Evolutionary conservation across 495 filamentous ascomycete genomes (phyloP).

Genomic region (Pseudotulostoma volvatum): DNA sequence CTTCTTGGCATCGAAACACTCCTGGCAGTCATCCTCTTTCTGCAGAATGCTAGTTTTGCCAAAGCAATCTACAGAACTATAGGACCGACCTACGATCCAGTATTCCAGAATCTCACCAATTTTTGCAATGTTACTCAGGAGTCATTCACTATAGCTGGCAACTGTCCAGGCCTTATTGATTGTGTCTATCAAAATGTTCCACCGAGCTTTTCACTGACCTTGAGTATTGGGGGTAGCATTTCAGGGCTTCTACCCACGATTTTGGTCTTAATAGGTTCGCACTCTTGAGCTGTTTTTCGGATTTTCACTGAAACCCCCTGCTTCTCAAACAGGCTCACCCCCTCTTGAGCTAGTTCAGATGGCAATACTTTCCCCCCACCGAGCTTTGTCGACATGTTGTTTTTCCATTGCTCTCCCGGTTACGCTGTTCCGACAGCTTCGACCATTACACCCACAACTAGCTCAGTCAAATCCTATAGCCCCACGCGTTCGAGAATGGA

Average conservation of each 20-base stretch:
- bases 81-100: neutral
- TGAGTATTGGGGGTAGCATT: neutral
- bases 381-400: neutral
- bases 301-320: neutral
- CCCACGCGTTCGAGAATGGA: neutral
- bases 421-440: neutral
- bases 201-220: neutral
- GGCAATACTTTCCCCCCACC: neutral
- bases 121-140: neutral
- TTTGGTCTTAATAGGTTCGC: neutral
- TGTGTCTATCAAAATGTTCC: neutral
- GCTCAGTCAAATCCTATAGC: neutral
- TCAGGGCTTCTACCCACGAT: neutral
- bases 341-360: neutral
- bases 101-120: neutral
- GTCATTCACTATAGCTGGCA: neutral
- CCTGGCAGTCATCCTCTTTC: neutral
- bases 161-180: neutral
- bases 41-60: neutral
- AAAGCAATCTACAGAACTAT: neutral
- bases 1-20: too few relatives aligned
- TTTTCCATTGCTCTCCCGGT: neutral
- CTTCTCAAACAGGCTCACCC: neutral
- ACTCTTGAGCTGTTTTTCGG: neutral
- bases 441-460: neutral